Percentiles rank a stretch among this genome's conserved stretches.
Evolutionary conservation across 345 rosid genomes (phyloP).

Genomic region (rapeseed (Brassica napus)): DNA sequence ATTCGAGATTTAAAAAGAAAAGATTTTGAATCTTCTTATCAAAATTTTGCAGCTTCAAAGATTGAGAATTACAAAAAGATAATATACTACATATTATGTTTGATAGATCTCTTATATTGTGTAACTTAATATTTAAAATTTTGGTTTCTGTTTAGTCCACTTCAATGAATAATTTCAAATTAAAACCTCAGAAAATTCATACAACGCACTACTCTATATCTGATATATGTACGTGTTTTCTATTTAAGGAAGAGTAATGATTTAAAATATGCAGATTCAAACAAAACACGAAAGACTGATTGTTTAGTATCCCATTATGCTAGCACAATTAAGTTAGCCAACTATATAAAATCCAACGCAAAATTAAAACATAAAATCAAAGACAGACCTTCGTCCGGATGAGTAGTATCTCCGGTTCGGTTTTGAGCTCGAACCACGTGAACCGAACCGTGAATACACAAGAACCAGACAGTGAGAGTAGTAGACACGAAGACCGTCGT

Average conservation of each 20-base stretch:
- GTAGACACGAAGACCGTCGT: neutral
- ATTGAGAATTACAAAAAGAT: too few species aligned
- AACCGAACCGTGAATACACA: constrained; percentile 14
- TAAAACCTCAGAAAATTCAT: too few species aligned
- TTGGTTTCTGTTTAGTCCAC: neutral
- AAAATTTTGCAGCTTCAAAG: too few species aligned
- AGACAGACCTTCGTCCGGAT: constrained; percentile 32
- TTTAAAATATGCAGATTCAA: neutral
- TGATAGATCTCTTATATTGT: neutral
- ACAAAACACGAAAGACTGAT: neutral
- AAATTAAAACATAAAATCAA: too few species aligned
- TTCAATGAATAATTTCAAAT: neutral
- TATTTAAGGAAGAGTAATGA: too few species aligned
- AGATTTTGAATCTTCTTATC: neutral
- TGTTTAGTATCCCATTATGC: neutral
- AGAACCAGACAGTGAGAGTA: constrained; percentile 19
- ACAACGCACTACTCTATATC: too few species aligned
- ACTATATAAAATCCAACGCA: too few species aligned
- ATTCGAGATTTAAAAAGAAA: too few species aligned
- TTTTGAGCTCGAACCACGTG: constrained; percentile 31
- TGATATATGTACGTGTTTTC: too few species aligned
- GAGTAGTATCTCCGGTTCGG: neutral
- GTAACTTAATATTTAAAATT: neutral
- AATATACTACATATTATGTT: too few species aligned
- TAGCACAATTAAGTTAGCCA: neutral